Base-by-base conservation (phyloP, 805 yeast genomes). In the Candida berthetii region DNA sequence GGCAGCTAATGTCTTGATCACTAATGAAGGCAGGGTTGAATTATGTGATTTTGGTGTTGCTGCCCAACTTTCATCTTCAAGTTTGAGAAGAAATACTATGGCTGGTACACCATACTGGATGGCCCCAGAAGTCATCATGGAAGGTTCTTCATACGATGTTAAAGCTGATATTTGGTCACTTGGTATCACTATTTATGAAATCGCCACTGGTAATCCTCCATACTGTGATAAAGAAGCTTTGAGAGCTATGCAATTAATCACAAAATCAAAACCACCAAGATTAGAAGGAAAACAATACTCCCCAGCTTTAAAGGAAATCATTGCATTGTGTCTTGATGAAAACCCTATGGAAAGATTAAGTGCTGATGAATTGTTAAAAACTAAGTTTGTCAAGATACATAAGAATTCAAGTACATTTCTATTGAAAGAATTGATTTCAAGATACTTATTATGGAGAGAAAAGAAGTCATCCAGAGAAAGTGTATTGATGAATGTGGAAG, bases 11-110 rank as follows among this genome's bases (percentile, higher is more conserved):
- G 87, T 93, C 11, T 71, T 93, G 46, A 84, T 93, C 40, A 76
- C 90, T 3, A 86, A 85, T 50, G 95, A 86, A 37, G 99, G 99
- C 6, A 76, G 74, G 40, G 95, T 95, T 4, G 87, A 86, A 55
- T 72, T 93, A 36, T 91, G 98, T 71, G 99, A 93, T 62, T 93
- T 93, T 64, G 99, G 99, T 27, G 99, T 95, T 18, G 99, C 99
- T 1, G 97, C 97, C 2, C 91, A 88, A 58, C 68, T 90, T 35
- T 78, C 95, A 3, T 73, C 90, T 31, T 74, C 82, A 31, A 78
- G 80, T 16, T 60, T 82, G 36, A 87, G 89, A 58, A 72, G 99
- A 52, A 85, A 91, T 29, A 93, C 99, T 0, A 89, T 95, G 78
- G 98, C 96, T 0, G 95, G 95, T 7, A 85, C 95, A 1, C 95